A percentile compares a stretch with the other conserved stretches of the same genome.
Evolutionary conservation across 371 early-diverging fungal species (phyloP).

Genomic region (Syncephalastrum monosporum): DNA sequence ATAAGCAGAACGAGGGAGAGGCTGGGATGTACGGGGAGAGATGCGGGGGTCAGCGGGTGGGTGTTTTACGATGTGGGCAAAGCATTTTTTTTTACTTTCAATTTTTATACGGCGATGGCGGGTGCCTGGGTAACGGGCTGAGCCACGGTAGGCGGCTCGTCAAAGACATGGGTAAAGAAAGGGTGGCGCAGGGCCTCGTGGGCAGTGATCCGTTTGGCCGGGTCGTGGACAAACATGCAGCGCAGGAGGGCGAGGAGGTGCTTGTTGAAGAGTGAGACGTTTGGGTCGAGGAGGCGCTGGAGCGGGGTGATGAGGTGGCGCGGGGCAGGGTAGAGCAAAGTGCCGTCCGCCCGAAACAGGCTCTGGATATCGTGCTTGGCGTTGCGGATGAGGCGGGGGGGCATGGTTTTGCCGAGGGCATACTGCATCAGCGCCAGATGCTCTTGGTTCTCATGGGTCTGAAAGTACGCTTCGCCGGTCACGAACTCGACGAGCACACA

Average conservation of each 20-base stretch:
- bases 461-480: slow-evolving; percentile 94
- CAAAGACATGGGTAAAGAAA: slow-evolving; percentile 58
- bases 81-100: too few species aligned
- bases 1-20: too few species aligned
- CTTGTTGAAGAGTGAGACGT: slow-evolving; percentile 19
- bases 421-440: slow-evolving; percentile 77
- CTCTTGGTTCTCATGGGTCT: slow-evolving; percentile 86
- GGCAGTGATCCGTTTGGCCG: slow-evolving; percentile 77
- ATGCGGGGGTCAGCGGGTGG: too few species aligned
- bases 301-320: slow-evolving; percentile 20
- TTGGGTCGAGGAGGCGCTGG: slow-evolving; percentile 81
- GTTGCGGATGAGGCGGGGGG: slow-evolving; percentile 35
- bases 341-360: slow-evolving; percentile 1
- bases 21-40: too few species aligned
- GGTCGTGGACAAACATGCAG: slow-evolving; percentile 81
- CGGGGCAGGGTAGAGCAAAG: neutral
- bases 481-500: slow-evolving; percentile 96
- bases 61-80: too few species aligned
- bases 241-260: slow-evolving; percentile 63
- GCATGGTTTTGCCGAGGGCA: slow-evolving; percentile 55
- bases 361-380: slow-evolving; percentile 27
- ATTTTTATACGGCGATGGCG: too few species aligned
- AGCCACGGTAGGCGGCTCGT: slow-evolving; percentile 6
- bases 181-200: slow-evolving; percentile 75
- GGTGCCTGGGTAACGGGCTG: too few species aligned